Evolutionary conservation across 192 early-diverging fungal genomes (phyloP), one percentile per base, ranked within the genome.

Genomic region (Gonapodya prolifera): DNA sequence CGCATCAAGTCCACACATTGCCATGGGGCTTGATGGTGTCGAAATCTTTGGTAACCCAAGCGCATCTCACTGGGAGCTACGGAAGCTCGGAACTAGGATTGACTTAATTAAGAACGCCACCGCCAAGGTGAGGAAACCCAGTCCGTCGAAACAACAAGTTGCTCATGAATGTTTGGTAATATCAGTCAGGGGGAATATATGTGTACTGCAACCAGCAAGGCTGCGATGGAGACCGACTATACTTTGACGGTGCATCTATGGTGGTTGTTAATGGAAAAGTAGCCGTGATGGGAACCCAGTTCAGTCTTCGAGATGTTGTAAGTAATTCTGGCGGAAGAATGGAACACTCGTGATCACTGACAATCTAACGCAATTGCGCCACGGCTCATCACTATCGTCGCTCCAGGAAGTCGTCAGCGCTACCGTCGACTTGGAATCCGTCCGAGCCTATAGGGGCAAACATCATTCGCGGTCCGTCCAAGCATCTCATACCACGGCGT

Each of bases 41-140:
- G 98, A 99, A 80, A 94, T 99, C 36, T 93, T 99, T 70, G 89
- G 91, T 45, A 99, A 99, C 80, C 94, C 94, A 80, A 95, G 94
- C 82, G 95, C 94, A 77, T 93, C 91, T 80, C 98, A 99, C 86
- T 96, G 98, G 80, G 96, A 99, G 82, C 87, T 99, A 71, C 88
- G 92, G 75, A 99, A 99, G 82, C 88, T 99, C 1, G 83, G 91
- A 31, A 87, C 86, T 0, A 91, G 98, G 34, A 82, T 99, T 16
- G 93, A 97, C 31, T 85, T 99, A 76, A 95, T 99, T 33, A 83
- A 87, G 0, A 92, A 91, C 35, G 98, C 98, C 1, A 99, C 96
- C 34, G 82, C 86, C 13, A 98, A 97, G 83, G 91, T 92, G 80
- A 75, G 45, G 34, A 34, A 1, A 16, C 34, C 33, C 45, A 28